Conservation (phyloP, 768 basidiomycete species). For the Kwoniella heveanensis region DNA sequence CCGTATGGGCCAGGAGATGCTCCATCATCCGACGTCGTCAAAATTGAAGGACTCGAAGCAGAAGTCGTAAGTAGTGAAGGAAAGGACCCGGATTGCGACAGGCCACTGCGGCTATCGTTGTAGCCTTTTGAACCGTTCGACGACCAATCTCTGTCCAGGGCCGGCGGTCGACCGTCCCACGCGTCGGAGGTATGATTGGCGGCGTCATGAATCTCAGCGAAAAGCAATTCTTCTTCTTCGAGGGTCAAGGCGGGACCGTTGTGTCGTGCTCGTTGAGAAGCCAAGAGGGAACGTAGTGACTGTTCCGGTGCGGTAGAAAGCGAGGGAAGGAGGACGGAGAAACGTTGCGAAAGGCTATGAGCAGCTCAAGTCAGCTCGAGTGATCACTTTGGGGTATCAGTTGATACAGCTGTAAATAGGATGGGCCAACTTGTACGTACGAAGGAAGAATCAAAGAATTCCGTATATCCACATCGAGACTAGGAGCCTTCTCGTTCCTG, state of each 20-base stretch:
- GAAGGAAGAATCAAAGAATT: slow-evolving; percentile 49
- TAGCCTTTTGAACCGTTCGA: neutral
- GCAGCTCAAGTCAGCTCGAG: neutral
- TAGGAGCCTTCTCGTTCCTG: slow-evolving; percentile 30
- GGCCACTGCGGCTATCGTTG: neutral
- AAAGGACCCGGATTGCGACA: slow-evolving; percentile 6
- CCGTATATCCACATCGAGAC: slow-evolving; percentile 41
- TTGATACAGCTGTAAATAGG: neutral
- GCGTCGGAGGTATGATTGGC: slow-evolving; percentile 10
- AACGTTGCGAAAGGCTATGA: slow-evolving; percentile 40
- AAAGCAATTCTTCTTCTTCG: slow-evolving; percentile 50
- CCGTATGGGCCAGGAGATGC: neutral
- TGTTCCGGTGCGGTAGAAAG: slow-evolving; percentile 38
- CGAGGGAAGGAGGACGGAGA: slow-evolving; percentile 47
- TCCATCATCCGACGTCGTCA: slow-evolving; percentile 3
- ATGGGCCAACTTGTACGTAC: slow-evolving; percentile 24
- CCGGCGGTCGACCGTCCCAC: slow-evolving; percentile 41
- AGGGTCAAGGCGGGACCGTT: slow-evolving; percentile 39
- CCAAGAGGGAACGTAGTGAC: slow-evolving; percentile 39
- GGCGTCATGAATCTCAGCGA: slow-evolving; percentile 40
- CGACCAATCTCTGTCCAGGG: slow-evolving; percentile 8
- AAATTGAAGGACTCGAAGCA: slow-evolving; percentile 21
- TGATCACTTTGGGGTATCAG: neutral
- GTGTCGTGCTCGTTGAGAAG: slow-evolving; percentile 37
- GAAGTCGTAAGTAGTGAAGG: slow-evolving; percentile 23